Conservation (phyloP, 345 rosid species). For the Euclidium syriacum region DNA sequence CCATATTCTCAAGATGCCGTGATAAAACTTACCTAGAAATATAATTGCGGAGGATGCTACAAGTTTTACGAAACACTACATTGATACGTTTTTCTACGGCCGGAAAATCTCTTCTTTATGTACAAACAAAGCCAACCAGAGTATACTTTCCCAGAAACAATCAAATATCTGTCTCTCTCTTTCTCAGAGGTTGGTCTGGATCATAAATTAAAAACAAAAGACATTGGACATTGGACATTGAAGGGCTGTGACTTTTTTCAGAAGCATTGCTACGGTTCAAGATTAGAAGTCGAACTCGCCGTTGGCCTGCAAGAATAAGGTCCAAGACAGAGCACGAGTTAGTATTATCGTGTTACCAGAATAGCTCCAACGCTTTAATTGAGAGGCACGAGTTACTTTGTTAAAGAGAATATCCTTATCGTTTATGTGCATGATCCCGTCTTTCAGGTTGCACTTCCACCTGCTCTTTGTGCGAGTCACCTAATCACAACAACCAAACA, state of each 20-base stretch:
- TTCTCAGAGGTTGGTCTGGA: conserved; percentile 29
- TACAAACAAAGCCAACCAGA: conserved; percentile 53
- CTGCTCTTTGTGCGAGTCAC: conserved; percentile 94
- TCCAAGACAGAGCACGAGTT: neutral
- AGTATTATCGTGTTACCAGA: neutral
- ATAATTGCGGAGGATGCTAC: neutral
- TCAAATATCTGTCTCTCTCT: conserved; percentile 31
- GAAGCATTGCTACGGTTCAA: too few relatives aligned
- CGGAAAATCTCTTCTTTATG: conserved; percentile 46
- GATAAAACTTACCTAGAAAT: neutral
- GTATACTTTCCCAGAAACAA: conserved; percentile 23
- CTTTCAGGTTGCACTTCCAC: conserved; percentile 96
- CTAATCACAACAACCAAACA: conserved; percentile 36
- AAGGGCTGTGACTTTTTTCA: conserved; percentile 4
- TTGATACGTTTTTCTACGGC: conserved; percentile 6
- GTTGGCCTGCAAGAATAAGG: conserved; percentile 61
- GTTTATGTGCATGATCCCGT: conserved; percentile 97
- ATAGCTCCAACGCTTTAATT: neutral
- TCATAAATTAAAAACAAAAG: conserved; percentile 21
- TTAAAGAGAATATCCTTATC: conserved; percentile 92
- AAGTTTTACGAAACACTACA: neutral
- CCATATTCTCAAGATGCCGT: neutral
- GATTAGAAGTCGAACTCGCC: conserved; percentile 93
- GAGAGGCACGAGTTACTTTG: conserved; percentile 41
- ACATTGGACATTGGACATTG: conserved; percentile 24